Conservation (phyloP, 768 basidiomycete species). For the Kwoniella dendrophila region DNA sequence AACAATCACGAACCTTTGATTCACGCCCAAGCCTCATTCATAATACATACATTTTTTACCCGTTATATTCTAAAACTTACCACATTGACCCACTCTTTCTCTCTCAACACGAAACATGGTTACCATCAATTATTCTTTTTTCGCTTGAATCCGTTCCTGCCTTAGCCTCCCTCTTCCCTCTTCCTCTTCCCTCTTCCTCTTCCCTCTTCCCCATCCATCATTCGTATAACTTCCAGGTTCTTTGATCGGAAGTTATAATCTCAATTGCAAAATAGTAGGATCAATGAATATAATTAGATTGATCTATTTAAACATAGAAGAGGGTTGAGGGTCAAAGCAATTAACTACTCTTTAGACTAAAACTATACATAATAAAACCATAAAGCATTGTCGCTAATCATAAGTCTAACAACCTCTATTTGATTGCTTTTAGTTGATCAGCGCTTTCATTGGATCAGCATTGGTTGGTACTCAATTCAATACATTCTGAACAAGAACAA, state of each 20-base stretch:
- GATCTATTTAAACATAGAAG: background rate
- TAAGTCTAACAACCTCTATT: no score
- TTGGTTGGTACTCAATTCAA: no score
- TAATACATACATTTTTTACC: background rate
- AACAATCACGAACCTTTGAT: no score
- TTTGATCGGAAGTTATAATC: slow-evolving; percentile 7
- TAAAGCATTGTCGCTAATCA: no score
- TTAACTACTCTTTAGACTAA: no score
- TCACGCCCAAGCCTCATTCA: slow-evolving; percentile 3
- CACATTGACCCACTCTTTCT: background rate
- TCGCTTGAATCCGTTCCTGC: slow-evolving; percentile 8
- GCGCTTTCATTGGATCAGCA: no score
- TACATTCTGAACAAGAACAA: no score
- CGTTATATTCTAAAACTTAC: background rate
- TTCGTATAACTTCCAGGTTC: background rate
- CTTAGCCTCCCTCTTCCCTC: background rate
- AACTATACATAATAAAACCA: no score
- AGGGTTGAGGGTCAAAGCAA: slow-evolving; percentile 6
- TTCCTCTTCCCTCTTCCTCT: background rate
- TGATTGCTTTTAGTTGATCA: no score
- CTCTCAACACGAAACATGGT: background rate
- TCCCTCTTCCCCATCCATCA: background rate
- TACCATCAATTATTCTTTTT: slow-evolving; percentile 3
- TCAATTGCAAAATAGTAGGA: background rate
- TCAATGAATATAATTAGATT: background rate